Base-by-base conservation (phyloP, 495 filamentous ascomycete genomes). In the Talaromyces proteolyticus region DNA sequence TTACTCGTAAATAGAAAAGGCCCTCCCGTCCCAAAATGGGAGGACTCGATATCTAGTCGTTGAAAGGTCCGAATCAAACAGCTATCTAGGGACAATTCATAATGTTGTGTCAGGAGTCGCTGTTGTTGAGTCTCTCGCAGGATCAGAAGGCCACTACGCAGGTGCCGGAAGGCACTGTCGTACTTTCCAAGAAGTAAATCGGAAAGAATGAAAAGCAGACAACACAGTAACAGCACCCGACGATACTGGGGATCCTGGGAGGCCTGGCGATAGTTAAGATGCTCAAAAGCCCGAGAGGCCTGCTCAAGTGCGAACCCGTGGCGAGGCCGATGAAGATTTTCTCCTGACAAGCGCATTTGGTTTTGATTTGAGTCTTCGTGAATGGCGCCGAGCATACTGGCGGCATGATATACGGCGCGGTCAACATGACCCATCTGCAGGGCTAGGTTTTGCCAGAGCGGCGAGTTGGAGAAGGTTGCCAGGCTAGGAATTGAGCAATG, bases 391-490 rank as follows among this genome's bases (percentile, higher is more conserved):
- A 63, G 51, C 39, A 53, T 53, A 17, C 53, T 46, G 43, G 54
- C 57, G 4, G 60, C 57, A 23, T 63, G 60, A 40, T 60, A 63
- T 3, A 63, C 60, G 1, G 60, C 56, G 4, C 51, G 55, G 3
- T 63, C 60, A 10, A 53, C 43, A 26, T 44, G 25, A 38, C 57
- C 49, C 11, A 57, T 49, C 44, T 57, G 60, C 17, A 57, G 38
- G 11, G 57, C 44, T 3, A 56, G 19, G 14, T 45, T 50, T 4
- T 55, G 51, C 60, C 57, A 63, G 42, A 60, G 49, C 6, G 53
- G 20, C 36, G 58, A 55, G 42, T 58, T 42, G 42, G 55, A 63
- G 49, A 60, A 52, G 18, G 14, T 37, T 0, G 37, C 39, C 3
- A 63, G 43, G 16, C 44, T 43, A 2, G 55, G 53, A 23, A 60